Base-by-base conservation (phyloP, 2,329 filamentous ascomycete species). In the Xylariaceae sp. region DNA sequence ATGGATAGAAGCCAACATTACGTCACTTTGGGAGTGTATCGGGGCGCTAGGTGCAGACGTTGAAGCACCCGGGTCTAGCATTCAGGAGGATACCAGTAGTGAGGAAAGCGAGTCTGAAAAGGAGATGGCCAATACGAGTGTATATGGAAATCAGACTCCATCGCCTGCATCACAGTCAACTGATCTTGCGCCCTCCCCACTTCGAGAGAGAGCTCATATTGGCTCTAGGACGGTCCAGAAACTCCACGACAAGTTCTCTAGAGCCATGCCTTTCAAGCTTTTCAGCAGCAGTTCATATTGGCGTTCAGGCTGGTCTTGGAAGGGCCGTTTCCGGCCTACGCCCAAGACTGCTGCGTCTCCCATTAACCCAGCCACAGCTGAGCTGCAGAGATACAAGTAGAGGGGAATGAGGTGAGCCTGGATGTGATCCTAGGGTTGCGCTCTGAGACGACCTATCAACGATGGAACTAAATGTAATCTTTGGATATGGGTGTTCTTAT, bases 321-420 rank as follows among this genome's bases (percentile, higher is more conserved):
- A 19, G 19, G 14, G n/a, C 6, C 40, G 44, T 18, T 21, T 49
- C 2, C 2, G 7, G 19, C 40, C 14, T 26, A 29, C 21, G 12
- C 44, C 48, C 21, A 42, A 5, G 14, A 26, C 44, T 52, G 48
- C 52, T 20, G 19, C 19, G 16, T 50, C 42, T 12, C 42, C 47
- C 10, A 42, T 20, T 19, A 19, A 23, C 7, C 20, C 48, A 6
- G 29, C 40, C 7, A 42, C 16, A 2, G 6, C 26, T 9, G 16
- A 40, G 26, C 19, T 21, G 10, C 23, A 29, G 7, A 20, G 12
- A 7, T 16, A 14, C 32, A 14, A 37, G 6, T 37, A 37, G 10
- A 16, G 3, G 5, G 32, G 32, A 16, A 37, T 7, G 3, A 37
- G 32, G 14, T 16, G 14, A 14, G 32, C 32, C 14, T 3, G 14